These are phyloP conservation scores for Termitomyces sp. DNA, from an alignment of 768 basidiomycete species.

Conservation along the genomic window DNA sequence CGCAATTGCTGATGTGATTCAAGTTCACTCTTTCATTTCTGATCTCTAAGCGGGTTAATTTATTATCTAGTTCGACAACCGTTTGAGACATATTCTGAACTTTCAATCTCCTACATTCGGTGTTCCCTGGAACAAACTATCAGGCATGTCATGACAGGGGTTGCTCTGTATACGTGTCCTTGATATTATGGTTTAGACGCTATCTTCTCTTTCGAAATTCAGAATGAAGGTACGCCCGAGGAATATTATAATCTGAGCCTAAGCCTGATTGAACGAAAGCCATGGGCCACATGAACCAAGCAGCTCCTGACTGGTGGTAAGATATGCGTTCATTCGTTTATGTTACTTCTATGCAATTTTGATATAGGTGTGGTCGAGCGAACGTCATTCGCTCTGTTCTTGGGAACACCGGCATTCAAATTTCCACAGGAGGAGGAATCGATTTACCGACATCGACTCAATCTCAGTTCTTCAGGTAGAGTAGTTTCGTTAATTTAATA, in stretches of 20 bases:
- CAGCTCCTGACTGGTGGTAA: slow-evolving; percentile 24
- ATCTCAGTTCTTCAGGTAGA: slow-evolving; percentile 22
- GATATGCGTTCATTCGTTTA: neutral
- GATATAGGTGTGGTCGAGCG: slow-evolving; percentile 18
- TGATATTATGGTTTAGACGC: slow-evolving; percentile 12
- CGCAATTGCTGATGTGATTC: slow-evolving; percentile 21
- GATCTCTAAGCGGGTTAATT: neutral
- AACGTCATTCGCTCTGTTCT: slow-evolving; percentile 22
- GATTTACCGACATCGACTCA: slow-evolving; percentile 22
- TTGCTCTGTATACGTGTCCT: no score
- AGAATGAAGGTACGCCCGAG: slow-evolving; percentile 18
- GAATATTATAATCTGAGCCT: neutral
- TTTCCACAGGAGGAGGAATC: slow-evolving; percentile 23
- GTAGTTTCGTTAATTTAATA: neutral
- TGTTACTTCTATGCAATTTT: neutral
- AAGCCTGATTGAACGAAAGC: neutral
- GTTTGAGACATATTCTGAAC: slow-evolving; percentile 22
- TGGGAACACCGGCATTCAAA: slow-evolving; percentile 21
- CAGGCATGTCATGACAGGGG: slow-evolving; percentile 7
- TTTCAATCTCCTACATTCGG: slow-evolving; percentile 22
- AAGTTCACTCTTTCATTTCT: neutral
- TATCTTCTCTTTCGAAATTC: slow-evolving; percentile 22
- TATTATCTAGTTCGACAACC: slow-evolving; percentile 18
- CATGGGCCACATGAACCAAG: slow-evolving; percentile 25
- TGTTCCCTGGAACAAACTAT: slow-evolving; percentile 21